Percentiles rank a stretch among this genome's conserved stretches.
These are phyloP conservation scores for Corchorus capsularis DNA, from an alignment of 345 rosid genomes.

Conservation along the genomic window DNA sequence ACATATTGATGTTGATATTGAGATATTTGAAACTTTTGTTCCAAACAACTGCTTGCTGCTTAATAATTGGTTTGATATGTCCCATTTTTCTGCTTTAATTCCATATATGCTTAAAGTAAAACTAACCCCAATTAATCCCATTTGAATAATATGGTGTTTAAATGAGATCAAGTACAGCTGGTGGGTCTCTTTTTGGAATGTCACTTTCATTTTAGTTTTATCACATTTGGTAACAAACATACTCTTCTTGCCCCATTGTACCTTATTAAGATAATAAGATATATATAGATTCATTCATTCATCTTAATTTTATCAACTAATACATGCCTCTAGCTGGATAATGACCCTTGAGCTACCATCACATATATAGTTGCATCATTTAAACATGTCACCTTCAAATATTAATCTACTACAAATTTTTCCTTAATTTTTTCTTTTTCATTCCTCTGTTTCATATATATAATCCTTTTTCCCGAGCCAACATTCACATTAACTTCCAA, in stretches of 20 bases:
- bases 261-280: constrained; percentile 7
- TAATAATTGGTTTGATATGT: neutral
- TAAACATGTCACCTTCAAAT: neutral
- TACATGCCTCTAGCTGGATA: neutral
- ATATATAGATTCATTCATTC: neutral
- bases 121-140: constrained; percentile 1
- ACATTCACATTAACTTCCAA: too few relatives aligned
- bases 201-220: constrained; percentile 20
- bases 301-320: neutral
- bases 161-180: neutral
- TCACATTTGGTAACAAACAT: constrained; percentile 17
- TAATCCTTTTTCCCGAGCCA: too few relatives aligned
- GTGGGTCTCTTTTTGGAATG: neutral
- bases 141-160: neutral
- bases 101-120: neutral
- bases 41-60: neutral
- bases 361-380: neutral
- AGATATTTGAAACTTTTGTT: neutral
- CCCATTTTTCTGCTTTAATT: neutral
- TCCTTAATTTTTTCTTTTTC: too few relatives aligned
- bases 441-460: too few relatives aligned
- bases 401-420: too few relatives aligned
- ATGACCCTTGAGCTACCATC: constrained; percentile 1
- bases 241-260: neutral
- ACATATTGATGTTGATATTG: too few relatives aligned